Evolutionary conservation across 2,329 filamentous ascomycete species (phyloP).

Genomic region (Colletotrichum melonis): DNA sequence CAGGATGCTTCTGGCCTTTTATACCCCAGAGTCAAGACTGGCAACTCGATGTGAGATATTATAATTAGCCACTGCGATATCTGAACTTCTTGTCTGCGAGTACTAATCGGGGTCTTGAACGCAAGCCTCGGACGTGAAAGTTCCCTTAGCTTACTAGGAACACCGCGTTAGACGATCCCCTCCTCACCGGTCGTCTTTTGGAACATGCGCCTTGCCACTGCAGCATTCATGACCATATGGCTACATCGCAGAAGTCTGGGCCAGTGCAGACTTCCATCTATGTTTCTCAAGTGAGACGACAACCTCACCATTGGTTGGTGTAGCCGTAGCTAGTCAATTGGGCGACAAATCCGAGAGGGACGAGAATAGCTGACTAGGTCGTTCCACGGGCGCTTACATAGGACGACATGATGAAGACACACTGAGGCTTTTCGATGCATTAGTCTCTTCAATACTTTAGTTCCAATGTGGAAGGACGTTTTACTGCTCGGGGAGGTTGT

Average conservation of each 20-base stretch:
- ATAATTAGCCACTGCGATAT: background rate
- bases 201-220: background rate
- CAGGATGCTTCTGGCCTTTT: background rate
- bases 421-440: conserved; percentile 1
- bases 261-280: background rate
- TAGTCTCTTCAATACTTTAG: background rate
- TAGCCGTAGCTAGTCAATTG: background rate
- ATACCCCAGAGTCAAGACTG: background rate
- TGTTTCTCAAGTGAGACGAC: background rate
- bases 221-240: background rate
- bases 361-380: background rate
- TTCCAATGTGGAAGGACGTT: conserved; percentile 11
- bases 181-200: background rate
- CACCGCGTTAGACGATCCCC: background rate
- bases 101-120: background rate
- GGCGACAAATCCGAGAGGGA: background rate
- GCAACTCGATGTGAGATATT: background rate
- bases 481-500: background rate
- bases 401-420: background rate
- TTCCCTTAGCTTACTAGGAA: background rate
- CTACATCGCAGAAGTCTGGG: background rate
- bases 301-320: background rate
- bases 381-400: background rate
- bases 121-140: background rate
- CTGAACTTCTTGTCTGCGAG: background rate